Base-by-base conservation (phyloP, 2,329 filamentous ascomycete genomes). In the Neodidymelliopsis sp. region DNA sequence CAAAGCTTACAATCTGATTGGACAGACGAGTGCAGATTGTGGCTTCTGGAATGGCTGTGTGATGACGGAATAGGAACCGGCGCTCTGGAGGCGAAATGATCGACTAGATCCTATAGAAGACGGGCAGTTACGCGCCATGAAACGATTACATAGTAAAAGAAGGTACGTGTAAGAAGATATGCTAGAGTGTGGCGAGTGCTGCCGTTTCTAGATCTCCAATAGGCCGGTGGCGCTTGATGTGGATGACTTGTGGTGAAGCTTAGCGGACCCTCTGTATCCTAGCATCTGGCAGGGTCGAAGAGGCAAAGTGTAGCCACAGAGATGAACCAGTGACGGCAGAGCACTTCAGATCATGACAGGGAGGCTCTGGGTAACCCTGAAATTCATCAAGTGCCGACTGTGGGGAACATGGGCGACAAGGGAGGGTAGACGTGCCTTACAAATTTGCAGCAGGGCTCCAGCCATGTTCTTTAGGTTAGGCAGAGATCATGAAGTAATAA, bases 71-170 rank as follows among this genome's bases (percentile, higher is more conserved):
- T 34, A 44, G 51, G 54, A 67, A 70, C 66, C 65, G 63, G 66
- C 51, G 56, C 39, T 53, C 55, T 66, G 65, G 65, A 70, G 70
- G 69, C 68, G 66, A 72, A 67, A 60, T 59, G 68, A 70, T 70
- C 63, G 47, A 41, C 49, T 53, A 48, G 28, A 44, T 41, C 34
- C 36, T 51, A 25, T 41, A 40, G 44, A 43, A 43, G 45, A 37
- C 23, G 29, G 37, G 29, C 31, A 46, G 31, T 27, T 37, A 37
- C 27, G 42, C 53, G 53, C 48, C 52, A 51, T 42, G 44, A 53
- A 57, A 54, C 43, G 54, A 55, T 52, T 55, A 49, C 30, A 48
- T 36, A 41, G 53, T 49, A 38, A 49, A 56, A 54, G 42, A 63
- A 53, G 59, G 46, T 52, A 49, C 52, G 51, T 54, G 59, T 49